Base-by-base conservation (phyloP, 139 green algal species). In the Tetraselmis chui region DNA sequence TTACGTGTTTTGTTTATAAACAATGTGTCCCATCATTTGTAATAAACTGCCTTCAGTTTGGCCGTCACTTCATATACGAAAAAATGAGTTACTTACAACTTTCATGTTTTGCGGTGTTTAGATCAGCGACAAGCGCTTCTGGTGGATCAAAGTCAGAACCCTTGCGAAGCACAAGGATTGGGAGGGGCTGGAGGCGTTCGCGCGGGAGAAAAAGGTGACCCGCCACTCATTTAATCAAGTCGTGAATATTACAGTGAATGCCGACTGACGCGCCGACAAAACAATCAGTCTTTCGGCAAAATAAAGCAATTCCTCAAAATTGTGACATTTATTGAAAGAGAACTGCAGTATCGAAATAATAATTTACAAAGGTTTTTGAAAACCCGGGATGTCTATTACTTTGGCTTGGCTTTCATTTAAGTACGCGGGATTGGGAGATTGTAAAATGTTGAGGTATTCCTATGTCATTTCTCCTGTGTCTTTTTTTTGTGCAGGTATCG, bases 151-250 rank as follows among this genome's bases (percentile, higher is more conserved):
- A 87, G 74, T 92, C 24, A 75, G 75, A 24, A 85, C 86, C 0
- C 85, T 93, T 79, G 88, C 86, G 1, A 87, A 89, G 30, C 79
- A 81, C 5, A 87, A 89, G 1, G 87, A 93, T 59, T 96, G 92
- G 92, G 90, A 91, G 28, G 85, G 30, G 2, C 84, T 95, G 82
- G 90, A 94, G 28, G 83, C 59, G 18, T 89, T 89, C 28, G 88
- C 86, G 0, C 31, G 31, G 18, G 90, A 92, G 87, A 81, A 81
- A 27, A 81, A 82, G 32, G 27, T 59, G 1, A 81, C 58, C 45
- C 84, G 82, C 31, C n/a, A n/a, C n/a, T n/a, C n/a, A n/a, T n/a
- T n/a, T n/a, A n/a, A n/a, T n/a, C n/a, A n/a, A n/a, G n/a, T n/a
- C n/a, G n/a, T n/a, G n/a, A n/a, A 84, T 86, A 58, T 76, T 32